Conservation (phyloP, 2,329 filamentous ascomycete genomes). For the Aspergillus aculeatinus region DNA sequence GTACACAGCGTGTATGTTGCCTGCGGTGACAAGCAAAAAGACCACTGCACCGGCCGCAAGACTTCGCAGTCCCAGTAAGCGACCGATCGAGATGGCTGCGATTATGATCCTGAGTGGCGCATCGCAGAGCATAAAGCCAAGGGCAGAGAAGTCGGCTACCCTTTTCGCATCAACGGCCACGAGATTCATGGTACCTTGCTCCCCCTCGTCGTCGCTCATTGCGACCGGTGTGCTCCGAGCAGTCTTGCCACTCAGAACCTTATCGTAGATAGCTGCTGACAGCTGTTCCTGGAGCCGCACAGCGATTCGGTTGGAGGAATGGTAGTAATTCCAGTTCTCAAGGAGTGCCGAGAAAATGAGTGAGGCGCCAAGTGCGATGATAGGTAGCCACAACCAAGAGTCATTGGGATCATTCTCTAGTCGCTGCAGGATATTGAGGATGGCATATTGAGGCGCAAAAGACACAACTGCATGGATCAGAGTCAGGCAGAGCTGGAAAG, state of each 20-base stretch:
- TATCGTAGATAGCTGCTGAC: neutral
- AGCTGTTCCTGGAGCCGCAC: slow-evolving; percentile 4
- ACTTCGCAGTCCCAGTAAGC: neutral
- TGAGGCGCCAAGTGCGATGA: neutral
- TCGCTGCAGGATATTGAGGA: neutral
- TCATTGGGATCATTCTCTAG: neutral
- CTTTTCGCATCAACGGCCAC: slow-evolving; percentile 4
- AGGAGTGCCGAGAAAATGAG: neutral
- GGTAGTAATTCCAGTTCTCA: slow-evolving; percentile 3
- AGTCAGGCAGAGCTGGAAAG: neutral
- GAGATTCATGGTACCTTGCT: slow-evolving; percentile 1
- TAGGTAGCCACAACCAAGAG: neutral
- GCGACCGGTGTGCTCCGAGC: neutral
- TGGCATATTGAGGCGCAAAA: neutral
- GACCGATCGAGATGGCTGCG: neutral
- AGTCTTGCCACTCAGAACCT: neutral
- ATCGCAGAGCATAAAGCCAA: neutral
- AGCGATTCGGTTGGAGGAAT: neutral
- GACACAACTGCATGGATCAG: neutral
- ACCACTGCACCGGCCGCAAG: neutral
- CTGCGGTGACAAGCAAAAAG: neutral
- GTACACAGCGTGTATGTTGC: neutral
- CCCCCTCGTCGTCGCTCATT: neutral
- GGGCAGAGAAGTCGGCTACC: slow-evolving; percentile 1
- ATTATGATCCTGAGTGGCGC: neutral